phyloP scores from a whole-genome alignment of 352 stramenopile genomes.

The Globisporangium heterothallicum region DNA sequence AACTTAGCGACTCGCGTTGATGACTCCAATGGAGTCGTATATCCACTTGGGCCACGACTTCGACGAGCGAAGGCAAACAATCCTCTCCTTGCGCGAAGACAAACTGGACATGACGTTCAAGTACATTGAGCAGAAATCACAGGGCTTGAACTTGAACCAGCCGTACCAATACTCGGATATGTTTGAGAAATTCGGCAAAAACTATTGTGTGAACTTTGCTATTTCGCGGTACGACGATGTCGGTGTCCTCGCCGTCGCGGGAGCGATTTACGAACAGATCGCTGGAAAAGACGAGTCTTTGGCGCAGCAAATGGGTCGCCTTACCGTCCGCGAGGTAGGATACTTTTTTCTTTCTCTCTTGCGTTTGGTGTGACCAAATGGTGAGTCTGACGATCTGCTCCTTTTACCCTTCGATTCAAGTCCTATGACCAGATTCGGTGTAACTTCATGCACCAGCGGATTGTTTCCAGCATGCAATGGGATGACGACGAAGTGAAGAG shows the following conservation, averaged over 20 bases:
- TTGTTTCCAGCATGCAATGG: conserved; percentile 71
- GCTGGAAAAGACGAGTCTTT: conserved; percentile 55
- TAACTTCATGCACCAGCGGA: conserved; percentile 79
- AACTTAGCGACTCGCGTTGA: conserved; percentile 72
- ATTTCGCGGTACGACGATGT: conserved; percentile 73
- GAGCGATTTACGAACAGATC: conserved; percentile 71
- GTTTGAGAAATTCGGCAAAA: conserved; percentile 81
- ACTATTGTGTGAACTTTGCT: conserved; percentile 71
- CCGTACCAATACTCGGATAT: conserved; percentile 71
- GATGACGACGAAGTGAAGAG: conserved; percentile 31
- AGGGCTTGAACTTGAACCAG: conserved; percentile 45
- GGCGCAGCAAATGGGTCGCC: conserved; percentile 46
- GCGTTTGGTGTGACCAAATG: not conserved
- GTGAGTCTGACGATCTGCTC: not conserved
- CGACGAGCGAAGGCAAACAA: conserved; percentile 50
- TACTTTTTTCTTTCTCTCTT: conserved; percentile 6
- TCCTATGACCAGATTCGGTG: conserved; percentile 74
- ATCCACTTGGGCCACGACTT: conserved; percentile 62
- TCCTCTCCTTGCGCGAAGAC: conserved; percentile 58
- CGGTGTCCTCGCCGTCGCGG: conserved; percentile 50
- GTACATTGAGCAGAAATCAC: conserved; percentile 71
- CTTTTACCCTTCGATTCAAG: conserved; percentile 8
- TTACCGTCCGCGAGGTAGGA: conserved; percentile 43
- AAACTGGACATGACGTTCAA: conserved; percentile 78
- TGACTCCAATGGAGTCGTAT: conserved; percentile 76